Conservation (phyloP, 352 stramenopile species). For the Phytophthora uliginosa region DNA sequence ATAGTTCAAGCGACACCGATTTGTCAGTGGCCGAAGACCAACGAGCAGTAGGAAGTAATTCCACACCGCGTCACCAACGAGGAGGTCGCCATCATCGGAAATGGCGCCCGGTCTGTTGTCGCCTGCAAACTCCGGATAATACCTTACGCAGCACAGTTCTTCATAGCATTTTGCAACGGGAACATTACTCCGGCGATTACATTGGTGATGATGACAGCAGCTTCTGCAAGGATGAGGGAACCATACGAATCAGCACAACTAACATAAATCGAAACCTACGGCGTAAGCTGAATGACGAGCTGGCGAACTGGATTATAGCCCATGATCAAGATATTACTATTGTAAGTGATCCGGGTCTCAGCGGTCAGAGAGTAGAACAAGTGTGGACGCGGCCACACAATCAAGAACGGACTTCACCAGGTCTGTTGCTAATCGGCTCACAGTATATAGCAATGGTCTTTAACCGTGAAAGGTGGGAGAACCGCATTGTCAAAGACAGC, state of each 20-base stretch:
- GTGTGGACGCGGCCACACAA: background rate
- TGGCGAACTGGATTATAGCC: background rate
- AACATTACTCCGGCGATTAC: background rate
- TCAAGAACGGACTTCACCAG: background rate
- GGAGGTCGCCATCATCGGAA: too few species aligned
- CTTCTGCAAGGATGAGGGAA: background rate
- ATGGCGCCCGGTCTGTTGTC: too few species aligned
- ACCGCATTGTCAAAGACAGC: background rate
- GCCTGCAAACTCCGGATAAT: too few species aligned
- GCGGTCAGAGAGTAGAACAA: too few species aligned
- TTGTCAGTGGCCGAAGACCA: too few species aligned
- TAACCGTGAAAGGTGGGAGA: background rate
- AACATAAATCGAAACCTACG: background rate
- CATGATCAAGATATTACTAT: background rate
- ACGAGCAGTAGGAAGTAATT: too few species aligned
- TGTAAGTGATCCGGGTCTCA: too few species aligned
- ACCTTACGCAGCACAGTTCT: background rate
- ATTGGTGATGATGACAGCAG: background rate
- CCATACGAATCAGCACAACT: background rate
- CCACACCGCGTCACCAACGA: too few species aligned
- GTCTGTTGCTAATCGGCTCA: background rate
- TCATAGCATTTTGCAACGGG: background rate
- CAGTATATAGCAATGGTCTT: background rate
- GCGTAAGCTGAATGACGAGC: background rate
- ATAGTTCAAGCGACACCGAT: too few species aligned